Evolutionary conservation across 768 basidiomycete species (phyloP).

Genomic region (Pleurotus tuber-regium): DNA sequence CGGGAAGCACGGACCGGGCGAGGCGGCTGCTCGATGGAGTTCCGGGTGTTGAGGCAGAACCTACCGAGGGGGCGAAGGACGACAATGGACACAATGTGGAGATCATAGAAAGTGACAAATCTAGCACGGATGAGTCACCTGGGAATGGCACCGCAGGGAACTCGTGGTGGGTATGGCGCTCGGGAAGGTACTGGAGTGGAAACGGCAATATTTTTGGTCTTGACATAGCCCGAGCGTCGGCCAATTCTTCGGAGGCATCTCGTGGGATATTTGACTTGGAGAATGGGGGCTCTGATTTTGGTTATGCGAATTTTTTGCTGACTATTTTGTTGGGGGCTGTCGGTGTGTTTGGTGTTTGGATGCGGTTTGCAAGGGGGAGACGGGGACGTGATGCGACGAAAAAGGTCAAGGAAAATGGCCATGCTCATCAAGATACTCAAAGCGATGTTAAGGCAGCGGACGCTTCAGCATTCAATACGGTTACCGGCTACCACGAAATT

Average conservation of each 20-base stretch:
- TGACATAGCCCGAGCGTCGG: neutral
- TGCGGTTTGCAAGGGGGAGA: neutral
- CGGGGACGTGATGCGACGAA: slow-evolving; percentile 1
- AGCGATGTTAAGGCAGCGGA: neutral
- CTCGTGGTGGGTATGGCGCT: slow-evolving; percentile 6
- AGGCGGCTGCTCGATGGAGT: slow-evolving; percentile 61
- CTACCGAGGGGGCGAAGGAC: slow-evolving; percentile 19
- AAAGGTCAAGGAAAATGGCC: neutral
- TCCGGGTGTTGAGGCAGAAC: slow-evolving; percentile 27
- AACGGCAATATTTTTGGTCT: neutral
- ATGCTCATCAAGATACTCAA: neutral
- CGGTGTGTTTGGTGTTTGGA: slow-evolving; percentile 3
- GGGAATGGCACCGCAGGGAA: neutral
- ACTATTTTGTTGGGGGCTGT: neutral
- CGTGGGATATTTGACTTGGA: neutral
- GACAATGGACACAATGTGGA: neutral
- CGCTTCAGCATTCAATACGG: no score
- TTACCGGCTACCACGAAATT: no score
- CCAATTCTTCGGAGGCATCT: neutral
- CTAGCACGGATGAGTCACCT: neutral
- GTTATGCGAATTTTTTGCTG: slow-evolving; percentile 1
- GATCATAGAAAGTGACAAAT: neutral
- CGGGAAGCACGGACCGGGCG: slow-evolving; percentile 44
- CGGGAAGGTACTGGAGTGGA: slow-evolving; percentile 5
- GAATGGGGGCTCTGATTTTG: neutral